Base-by-base conservation (phyloP, 2,329 filamentous ascomycete genomes). In the Penicillium sp. region DNA sequence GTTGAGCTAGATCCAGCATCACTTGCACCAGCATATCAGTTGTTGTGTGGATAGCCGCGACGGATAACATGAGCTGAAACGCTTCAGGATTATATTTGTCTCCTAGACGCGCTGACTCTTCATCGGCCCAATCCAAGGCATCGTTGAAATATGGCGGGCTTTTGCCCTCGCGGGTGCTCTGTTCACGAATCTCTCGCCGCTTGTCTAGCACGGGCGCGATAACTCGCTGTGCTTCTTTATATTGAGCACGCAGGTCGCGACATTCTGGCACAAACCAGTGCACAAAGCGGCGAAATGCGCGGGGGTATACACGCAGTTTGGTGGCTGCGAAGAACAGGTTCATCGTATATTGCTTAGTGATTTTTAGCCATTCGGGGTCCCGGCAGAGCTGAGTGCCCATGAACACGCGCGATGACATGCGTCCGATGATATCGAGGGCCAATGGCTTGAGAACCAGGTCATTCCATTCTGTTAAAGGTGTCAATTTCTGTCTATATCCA, bases 51-150 rank as follows among this genome's bases (percentile, higher is more conserved):
- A 65, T 63, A 7, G 61, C 50, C 3, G 57, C 63, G 7, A 62
- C 9, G 1, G 64, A 62, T 10, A 67, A 21, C 1, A 44, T 21
- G 10, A 67, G 23, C 17, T 68, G 65, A 7, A 46, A 32, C 0
- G 59, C 26, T 1, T 55, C 52, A 3, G 59, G 53, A 32, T 64
- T 54, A 39, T 62, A 68, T 3, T 46, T 18, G 1, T 51, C n/a
- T n/a, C n/a, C n/a, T n/a, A n/a, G 51, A 7, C 64, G 60, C 10
- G 60, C 56, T 7, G 65, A 56, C 30, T 10, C 40, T 30, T 64
- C 52, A 20, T 69, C 66, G 34, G 60, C 48, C 65, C 63, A 68
- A 4, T 66, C 44, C 21, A 66, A 55, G 0, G 61, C 55, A 23
- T 68, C 61, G 7, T 49, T 29, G 27, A 59, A 58, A 3, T 15